Evolutionary conservation across 129 eudicot genomes (phyloP).

Genomic region (Calendula officinalis): DNA sequence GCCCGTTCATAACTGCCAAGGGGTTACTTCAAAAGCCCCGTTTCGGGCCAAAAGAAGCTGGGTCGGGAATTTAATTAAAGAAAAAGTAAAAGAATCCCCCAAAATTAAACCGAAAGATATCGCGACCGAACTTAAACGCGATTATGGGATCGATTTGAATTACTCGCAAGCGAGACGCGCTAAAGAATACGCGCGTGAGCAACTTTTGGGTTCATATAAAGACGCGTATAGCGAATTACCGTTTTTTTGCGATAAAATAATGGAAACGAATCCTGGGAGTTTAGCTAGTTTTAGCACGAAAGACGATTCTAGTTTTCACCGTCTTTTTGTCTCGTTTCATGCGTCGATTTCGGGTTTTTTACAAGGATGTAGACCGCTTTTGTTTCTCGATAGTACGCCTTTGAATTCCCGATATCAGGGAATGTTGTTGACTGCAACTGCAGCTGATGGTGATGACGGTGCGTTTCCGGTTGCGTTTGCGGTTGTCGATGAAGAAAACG

Average conservation of each 20-base stretch:
- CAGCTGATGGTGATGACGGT: slow-evolving; percentile 59
- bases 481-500: slow-evolving; percentile 51
- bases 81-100: slow-evolving; percentile 50
- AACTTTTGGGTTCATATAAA: slow-evolving; percentile 51
- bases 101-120: slow-evolving; percentile 53
- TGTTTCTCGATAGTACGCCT: slow-evolving; percentile 49
- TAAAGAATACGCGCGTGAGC: slow-evolving; percentile 46
- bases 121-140: slow-evolving; percentile 46
- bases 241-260: slow-evolving; percentile 47
- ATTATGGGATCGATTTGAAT: slow-evolving; percentile 50
- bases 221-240: slow-evolving; percentile 51
- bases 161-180: slow-evolving; percentile 55
- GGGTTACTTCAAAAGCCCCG: slow-evolving; percentile 40
- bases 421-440: slow-evolving; percentile 52
- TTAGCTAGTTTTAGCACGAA: slow-evolving; percentile 55
- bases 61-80: slow-evolving; percentile 52
- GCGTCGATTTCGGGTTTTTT: slow-evolving; percentile 51
- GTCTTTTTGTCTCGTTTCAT: slow-evolving; percentile 52
- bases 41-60: slow-evolving; percentile 49
- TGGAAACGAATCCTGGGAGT: slow-evolving; percentile 57
- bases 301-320: slow-evolving; percentile 59
- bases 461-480: slow-evolving; percentile 64
- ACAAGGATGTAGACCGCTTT: slow-evolving; percentile 61
- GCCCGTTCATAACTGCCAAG: slow-evolving; percentile 47
- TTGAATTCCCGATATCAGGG: slow-evolving; percentile 61